These are phyloP conservation scores for Diplodia scrobiculata DNA, from an alignment of 2,329 filamentous ascomycete genomes.

Conservation along the genomic window DNA sequence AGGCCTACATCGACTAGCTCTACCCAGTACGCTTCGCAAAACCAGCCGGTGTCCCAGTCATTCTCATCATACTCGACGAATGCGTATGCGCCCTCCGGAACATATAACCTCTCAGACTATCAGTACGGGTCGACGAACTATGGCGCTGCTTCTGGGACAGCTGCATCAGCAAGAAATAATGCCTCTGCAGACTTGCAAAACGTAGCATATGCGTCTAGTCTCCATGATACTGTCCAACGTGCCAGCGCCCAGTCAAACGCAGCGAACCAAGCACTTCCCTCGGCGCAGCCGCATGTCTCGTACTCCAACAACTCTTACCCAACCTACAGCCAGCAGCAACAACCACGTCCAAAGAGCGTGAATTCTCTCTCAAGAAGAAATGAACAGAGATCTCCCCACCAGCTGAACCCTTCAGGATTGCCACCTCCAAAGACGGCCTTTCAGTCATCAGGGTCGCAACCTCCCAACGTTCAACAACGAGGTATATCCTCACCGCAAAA, in stretches of 20 bases:
- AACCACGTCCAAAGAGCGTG: constrained; percentile 16
- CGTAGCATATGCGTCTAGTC: constrained; percentile 24
- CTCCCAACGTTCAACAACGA: constrained; percentile 8
- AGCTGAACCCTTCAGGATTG: neutral
- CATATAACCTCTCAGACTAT: constrained; percentile 21
- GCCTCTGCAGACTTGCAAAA: constrained; percentile 23
- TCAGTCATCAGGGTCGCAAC: neutral
- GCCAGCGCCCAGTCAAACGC: neutral
- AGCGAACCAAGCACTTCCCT: neutral
- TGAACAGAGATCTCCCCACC: neutral
- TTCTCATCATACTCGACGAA: constrained; percentile 10
- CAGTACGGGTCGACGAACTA: constrained; percentile 24
- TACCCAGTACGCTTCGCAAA: constrained; percentile 9
- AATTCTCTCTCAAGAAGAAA: constrained; percentile 17
- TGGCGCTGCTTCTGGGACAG: neutral
- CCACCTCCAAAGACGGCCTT: neutral
- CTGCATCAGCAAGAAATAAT: constrained; percentile 3
- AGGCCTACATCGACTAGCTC: neutral
- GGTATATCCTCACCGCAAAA: neutral
- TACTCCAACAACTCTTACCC: neutral
- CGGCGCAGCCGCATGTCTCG: neutral
- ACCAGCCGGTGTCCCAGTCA: constrained; percentile 3
- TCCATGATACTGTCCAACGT: constrained; percentile 18
- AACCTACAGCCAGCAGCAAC: constrained; percentile 4
- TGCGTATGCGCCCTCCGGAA: neutral